phyloP scores from a whole-genome alignment of 371 early-diverging fungal genomes.

The Sporodiniella umbellata region DNA sequence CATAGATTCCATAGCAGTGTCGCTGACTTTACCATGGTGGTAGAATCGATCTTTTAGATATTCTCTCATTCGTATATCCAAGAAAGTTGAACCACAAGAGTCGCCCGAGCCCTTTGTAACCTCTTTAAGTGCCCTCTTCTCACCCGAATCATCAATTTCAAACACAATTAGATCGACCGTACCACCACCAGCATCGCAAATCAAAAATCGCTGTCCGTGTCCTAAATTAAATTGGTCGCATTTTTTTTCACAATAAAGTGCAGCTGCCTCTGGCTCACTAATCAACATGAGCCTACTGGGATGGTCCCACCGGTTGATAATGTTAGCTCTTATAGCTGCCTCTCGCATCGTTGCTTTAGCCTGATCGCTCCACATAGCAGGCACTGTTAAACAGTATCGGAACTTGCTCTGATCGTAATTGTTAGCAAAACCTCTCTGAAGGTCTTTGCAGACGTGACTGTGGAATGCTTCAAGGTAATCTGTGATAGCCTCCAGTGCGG shows the following conservation, averaged over 20 bases:
- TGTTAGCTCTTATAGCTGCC: slow-evolving; percentile 43
- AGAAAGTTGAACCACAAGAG: slow-evolving; percentile 55
- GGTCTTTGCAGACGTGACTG: slow-evolving; percentile 39
- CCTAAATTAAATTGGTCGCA: slow-evolving; percentile 46
- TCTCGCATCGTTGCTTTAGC: slow-evolving; percentile 51
- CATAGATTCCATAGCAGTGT: slow-evolving; percentile 46
- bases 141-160: slow-evolving; percentile 43
- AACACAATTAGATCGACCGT: slow-evolving; percentile 60
- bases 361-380: slow-evolving; percentile 53
- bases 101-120: slow-evolving; percentile 55
- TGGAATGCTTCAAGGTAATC: slow-evolving; percentile 48
- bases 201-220: slow-evolving; percentile 54
- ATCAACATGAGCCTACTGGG: slow-evolving; percentile 50
- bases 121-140: slow-evolving; percentile 44
- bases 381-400: slow-evolving; percentile 47
- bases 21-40: slow-evolving; percentile 41
- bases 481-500: slow-evolving; percentile 34
- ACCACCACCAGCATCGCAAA: slow-evolving; percentile 67
- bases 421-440: slow-evolving; percentile 43
- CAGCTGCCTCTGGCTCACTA: slow-evolving; percentile 52
- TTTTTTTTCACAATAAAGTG: slow-evolving; percentile 47
- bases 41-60: slow-evolving; percentile 42
- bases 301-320: slow-evolving; percentile 46
- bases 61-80: slow-evolving; percentile 51
- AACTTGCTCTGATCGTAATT: slow-evolving; percentile 47